A percentile compares a stretch with the other conserved stretches of the same genome.
These are phyloP conservation scores for Beta vulgaris DNA, from an alignment of 148 eudicot genomes.

Conservation along the genomic window DNA sequence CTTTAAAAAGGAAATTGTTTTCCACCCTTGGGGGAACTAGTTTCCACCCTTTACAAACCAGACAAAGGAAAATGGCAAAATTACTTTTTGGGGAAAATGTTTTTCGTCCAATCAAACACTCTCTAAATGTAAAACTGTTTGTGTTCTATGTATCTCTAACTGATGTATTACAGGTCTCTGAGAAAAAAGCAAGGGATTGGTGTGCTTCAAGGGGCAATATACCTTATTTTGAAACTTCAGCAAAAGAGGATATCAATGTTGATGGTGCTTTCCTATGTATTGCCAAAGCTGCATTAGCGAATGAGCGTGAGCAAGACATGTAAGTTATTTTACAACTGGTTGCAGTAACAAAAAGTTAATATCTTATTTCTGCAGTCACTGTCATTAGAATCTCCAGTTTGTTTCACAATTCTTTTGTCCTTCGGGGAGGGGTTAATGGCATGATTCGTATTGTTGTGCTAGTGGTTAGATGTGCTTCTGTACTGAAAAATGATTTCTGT, in stretches of 20 bases:
- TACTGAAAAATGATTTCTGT: too few relatives aligned
- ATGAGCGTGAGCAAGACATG: conserved; percentile 47
- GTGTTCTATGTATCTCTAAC: conserved; percentile 12
- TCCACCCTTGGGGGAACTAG: too few relatives aligned
- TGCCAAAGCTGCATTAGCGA: conserved; percentile 55
- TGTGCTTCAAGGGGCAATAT: conserved; percentile 54
- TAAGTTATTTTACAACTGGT: conserved; percentile 24
- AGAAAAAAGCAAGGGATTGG: conserved; percentile 73
- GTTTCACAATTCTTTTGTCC: not conserved
- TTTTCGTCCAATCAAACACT: too few relatives aligned
- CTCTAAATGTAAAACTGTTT: not conserved
- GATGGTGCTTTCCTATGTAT: conserved; percentile 55
- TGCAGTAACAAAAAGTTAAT: not conserved
- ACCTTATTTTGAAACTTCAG: conserved; percentile 69
- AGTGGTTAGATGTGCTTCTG: too few relatives aligned
- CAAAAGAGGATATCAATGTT: conserved; percentile 60
- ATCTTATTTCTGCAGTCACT: not conserved
- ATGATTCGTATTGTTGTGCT: too few relatives aligned
- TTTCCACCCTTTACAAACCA: too few relatives aligned
- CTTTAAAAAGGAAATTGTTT: too few relatives aligned
- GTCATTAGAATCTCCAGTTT: not conserved
- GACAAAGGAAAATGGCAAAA: too few relatives aligned
- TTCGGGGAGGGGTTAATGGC: too few relatives aligned
- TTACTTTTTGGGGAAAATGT: too few relatives aligned
- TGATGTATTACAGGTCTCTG: conserved; percentile 42